Evolutionary conservation across 2,329 filamentous ascomycete species (phyloP), one percentile per base, ranked within the genome.

Genomic region (Rutstroemia sp.): DNA sequence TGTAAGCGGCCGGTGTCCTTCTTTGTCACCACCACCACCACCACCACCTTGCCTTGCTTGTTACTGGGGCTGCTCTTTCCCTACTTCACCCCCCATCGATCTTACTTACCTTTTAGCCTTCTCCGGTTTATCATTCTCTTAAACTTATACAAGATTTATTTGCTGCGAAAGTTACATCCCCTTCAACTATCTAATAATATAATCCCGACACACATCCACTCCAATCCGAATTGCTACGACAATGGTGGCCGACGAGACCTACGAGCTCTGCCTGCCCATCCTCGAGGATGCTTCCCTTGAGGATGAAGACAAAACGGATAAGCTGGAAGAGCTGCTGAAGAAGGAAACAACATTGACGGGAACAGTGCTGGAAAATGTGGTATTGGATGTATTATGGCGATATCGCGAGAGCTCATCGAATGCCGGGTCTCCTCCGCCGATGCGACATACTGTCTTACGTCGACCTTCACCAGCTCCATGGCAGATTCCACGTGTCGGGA

Each of bases 301-400:
- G 66, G 94, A 97, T 62, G 94, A 99, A 73, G 92, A 96, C 69
- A 95, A 94, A 78, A 92, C 89, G 49, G 92, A 97, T 73, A 88
- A 83, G 73, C 79, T 96, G 53, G 92, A 96, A 74, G 88, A 91
- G 63, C 79, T 96, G 53, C 78, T 97, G 66, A 86, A 85, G 72
- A 86, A 85, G 65, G 85, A 92, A 73, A 91, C 90, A 7, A 80
- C 78, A 30, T 77, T 97, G 63, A 81, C 80, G 18, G 92, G 91
- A 58, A 77, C 85, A 62, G 81, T 86, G 21, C 80, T 97, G 54
- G 94, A 97, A 69, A 94, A 96, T 76, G 87, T 88, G 41, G 86
- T 96, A 56, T 78, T 99, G 59, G 91, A 96, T 71, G 88, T 90
- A 47, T 78, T 97, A 63, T 97, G 92, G 92, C 82, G 89, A 69